These are phyloP conservation scores for Acacia confusa DNA, from an alignment of 306 rosid genomes.

Conservation along the genomic window DNA sequence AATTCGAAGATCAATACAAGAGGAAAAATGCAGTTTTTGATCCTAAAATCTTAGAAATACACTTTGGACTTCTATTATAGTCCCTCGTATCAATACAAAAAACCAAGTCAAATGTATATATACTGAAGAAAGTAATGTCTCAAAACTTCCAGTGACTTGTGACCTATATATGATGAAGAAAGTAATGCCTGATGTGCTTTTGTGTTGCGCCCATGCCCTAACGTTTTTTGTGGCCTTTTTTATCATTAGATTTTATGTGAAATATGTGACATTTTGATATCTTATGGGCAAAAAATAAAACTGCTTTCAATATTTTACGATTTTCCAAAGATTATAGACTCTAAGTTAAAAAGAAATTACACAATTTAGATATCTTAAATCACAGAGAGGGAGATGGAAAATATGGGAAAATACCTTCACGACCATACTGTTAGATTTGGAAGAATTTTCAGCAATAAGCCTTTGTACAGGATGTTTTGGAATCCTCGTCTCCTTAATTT, in stretches of 20 bases:
- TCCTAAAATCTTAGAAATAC: neutral
- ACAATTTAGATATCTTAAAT: too few species aligned
- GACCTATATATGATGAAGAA: neutral
- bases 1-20: neutral
- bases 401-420: slow-evolving; percentile 62
- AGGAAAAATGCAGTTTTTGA: neutral
- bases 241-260: too few species aligned
- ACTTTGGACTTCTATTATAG: neutral
- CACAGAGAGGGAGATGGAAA: neutral
- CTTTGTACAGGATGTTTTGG: slow-evolving; percentile 46
- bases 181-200: too few species aligned
- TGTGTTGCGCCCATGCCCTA: too few species aligned
- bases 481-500: slow-evolving; percentile 34
- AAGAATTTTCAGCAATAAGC: slow-evolving; percentile 48
- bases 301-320: too few species aligned
- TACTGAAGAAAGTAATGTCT: neutral
- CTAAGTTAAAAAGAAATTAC: too few species aligned
- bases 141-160: neutral
- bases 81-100: too few species aligned
- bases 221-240: too few species aligned
- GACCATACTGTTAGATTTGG: slow-evolving; percentile 82
- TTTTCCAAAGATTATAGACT: too few species aligned
- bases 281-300: too few species aligned
- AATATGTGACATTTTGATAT: too few species aligned
- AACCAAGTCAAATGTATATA: neutral